Evolutionary conservation across 2,329 filamentous ascomycete genomes (phyloP), one percentile per base, ranked within the genome.

Genomic region (Xylariaceae sp.): DNA sequence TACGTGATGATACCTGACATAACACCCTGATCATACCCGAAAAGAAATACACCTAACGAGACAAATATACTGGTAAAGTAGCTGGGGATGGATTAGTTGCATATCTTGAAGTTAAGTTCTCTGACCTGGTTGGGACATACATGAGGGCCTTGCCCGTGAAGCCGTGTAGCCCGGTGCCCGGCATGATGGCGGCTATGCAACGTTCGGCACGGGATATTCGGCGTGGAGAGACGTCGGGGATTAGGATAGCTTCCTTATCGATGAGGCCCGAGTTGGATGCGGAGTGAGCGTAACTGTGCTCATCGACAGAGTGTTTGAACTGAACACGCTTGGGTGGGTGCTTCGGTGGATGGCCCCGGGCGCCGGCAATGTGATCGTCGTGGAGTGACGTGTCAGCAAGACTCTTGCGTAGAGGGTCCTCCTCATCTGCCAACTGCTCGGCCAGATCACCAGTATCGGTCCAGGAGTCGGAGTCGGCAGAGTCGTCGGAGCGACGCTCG

Each of bases 51-150:
- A 50, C 89, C 89, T 67, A 94, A 74, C 55, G 88, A 91, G 58
- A 92, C 88, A 68, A 92, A 89, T 46, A 96, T 87, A 73, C 89
- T 96, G 47, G 91, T 96, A 69, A 96, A 96, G 71, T 96, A 96
- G 62, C 91, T 95, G 67, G 27, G 19, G 53, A 29, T 58, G 27
- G 29, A 53, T 70, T 47, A 62, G 61, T 52, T n/a, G 12, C 6
- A 2, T 11, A 2, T 32, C n/a, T 27, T 5, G 26, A 2, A 30
- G 29, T 6, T 27, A 7, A 19, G 45, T 19, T 19, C 1, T 49
- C 11, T 29, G 5, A 40, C 19, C 19, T 31, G 27, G 3, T 51
- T 56, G 51, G 44, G 44, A 71, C 77, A 58, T 82, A 96, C 87
- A 99, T 82, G 68, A 99, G 79, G 73, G 92, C 86, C 78, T 95